These are phyloP conservation scores for Physcia stellaris DNA, from an alignment of 495 filamentous ascomycete genomes.

Conservation along the genomic window DNA sequence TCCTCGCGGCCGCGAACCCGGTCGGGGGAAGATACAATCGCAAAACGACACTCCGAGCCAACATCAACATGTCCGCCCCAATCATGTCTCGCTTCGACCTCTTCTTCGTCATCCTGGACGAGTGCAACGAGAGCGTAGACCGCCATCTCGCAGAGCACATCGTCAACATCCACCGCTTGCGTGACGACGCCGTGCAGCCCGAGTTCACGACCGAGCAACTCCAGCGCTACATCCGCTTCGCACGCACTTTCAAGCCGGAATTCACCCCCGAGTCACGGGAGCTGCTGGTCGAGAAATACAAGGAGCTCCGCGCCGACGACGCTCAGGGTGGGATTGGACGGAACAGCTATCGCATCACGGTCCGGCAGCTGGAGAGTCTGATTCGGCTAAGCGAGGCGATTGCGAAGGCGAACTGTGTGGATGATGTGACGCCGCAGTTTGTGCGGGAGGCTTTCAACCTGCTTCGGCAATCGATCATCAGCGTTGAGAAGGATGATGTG, in stretches of 20 bases:
- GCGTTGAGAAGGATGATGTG: conserved; percentile 94
- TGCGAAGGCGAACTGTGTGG: conserved; percentile 91
- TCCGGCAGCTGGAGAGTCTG: conserved; percentile 87
- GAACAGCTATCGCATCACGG: conserved; percentile 93
- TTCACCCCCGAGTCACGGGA: conserved; percentile 80
- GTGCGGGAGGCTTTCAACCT: conserved; percentile 86
- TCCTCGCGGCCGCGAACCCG: conserved; percentile 92
- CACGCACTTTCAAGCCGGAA: conserved; percentile 83
- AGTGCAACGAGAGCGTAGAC: conserved; percentile 86
- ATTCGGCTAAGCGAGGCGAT: conserved; percentile 92
- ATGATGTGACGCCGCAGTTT: conserved; percentile 71
- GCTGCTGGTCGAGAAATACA: conserved; percentile 83
- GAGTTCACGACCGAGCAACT: conserved; percentile 95
- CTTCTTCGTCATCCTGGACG: conserved; percentile 96
- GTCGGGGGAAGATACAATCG: conserved; percentile 94
- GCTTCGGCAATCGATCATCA: conserved; percentile 86
- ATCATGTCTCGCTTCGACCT: conserved; percentile 99
- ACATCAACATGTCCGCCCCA: conserved; percentile 95
- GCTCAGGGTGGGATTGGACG: conserved; percentile 85
- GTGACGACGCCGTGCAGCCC: conserved; percentile 78
- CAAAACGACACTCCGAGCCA: conserved; percentile 80
- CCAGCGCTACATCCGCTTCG: conserved; percentile 95
- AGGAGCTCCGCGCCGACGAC: conserved; percentile 87
- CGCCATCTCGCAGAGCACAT: conserved; percentile 88
- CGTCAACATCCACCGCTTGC: conserved; percentile 81